Conservation (phyloP, 768 basidiomycete genomes). For the Termitomyces heimii region DNA sequence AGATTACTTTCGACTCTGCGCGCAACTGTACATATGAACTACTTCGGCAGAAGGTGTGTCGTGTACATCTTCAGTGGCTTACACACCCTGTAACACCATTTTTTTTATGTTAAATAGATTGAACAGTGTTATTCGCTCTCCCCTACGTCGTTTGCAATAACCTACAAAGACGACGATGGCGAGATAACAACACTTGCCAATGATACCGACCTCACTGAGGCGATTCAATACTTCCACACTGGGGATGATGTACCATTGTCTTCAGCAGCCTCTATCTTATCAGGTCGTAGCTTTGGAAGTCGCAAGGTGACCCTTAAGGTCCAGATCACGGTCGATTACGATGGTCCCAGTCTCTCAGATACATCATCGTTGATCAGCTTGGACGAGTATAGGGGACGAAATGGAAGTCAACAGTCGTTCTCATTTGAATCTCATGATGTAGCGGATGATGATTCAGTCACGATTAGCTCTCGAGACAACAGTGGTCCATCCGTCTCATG, state of each 20-base stretch:
- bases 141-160: constrained; percentile 62
- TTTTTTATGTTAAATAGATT: constrained; percentile 40
- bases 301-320: constrained; percentile 75
- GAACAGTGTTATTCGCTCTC: constrained; percentile 80
- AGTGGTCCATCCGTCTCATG: constrained; percentile 22
- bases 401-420: constrained; percentile 53
- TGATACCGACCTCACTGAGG: constrained; percentile 77
- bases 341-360: constrained; percentile 87
- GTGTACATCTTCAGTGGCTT: neutral
- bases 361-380: constrained; percentile 76
- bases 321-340: constrained; percentile 79
- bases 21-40: constrained; percentile 74
- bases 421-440: constrained; percentile 36
- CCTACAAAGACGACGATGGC: constrained; percentile 87
- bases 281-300: constrained; percentile 60
- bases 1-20: constrained; percentile 76
- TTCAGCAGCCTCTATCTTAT: constrained; percentile 69
- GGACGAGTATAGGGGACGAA: constrained; percentile 62
- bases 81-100: neutral
- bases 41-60: constrained; percentile 63
- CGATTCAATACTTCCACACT: constrained; percentile 80
- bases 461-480: constrained; percentile 67
- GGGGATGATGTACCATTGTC: constrained; percentile 72
- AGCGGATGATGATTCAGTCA: constrained; percentile 66
- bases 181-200: constrained; percentile 63